Base-by-base conservation (phyloP, 768 basidiomycete genomes). In the Hericium rajendrae region DNA sequence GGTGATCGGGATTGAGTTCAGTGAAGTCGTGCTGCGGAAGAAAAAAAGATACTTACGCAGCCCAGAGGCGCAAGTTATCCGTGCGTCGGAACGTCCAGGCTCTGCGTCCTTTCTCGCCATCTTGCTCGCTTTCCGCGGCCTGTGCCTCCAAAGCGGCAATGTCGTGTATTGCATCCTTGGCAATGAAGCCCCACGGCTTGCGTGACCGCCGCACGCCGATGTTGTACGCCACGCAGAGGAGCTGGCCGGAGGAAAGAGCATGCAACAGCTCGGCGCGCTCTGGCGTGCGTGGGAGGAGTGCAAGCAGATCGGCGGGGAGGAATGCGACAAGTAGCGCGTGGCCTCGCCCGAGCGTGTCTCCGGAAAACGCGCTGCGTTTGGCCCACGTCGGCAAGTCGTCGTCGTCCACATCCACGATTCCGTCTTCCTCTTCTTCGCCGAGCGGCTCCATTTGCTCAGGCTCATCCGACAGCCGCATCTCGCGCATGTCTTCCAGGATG, bases 111-210 rank as follows among this genome's bases (percentile, higher is more conserved):
- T 73, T 74, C 58, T 78, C 77, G 24, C 56, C 66, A 8, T 68
- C 73, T 15, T 24, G 18, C 24, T 62, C 65, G 0, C 61, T 64
- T 20, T 67, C 69, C 12, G 71, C 67, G 6, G 73, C 73, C 0
- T 77, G 75, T 55, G 71, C 72, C 66, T 90, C 88, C 15, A 91
- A 78, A 2, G 78, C 74, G 18, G 83, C 69, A 49, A 94, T 83
- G 64, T 91, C 89, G 64, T 94, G 93, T 16, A 95, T 82, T 2
- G 83, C 80, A 57, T 86, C 83, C 48, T 77, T 71, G 59, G 79
- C 87, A 57, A 94, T 86, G 69, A 85, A 94, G 0, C 92, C 93
- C 91, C 91, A 95, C 0, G 90, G 89, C 61, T 86, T 82, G 50
- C 81, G 82, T 8, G 90, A 92, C 58, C 82, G 80, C 24, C 93